Evolutionary conservation across 768 basidiomycete species (phyloP), one percentile per base, ranked within the genome.

Genomic region (Glaciozyma antarctica): DNA sequence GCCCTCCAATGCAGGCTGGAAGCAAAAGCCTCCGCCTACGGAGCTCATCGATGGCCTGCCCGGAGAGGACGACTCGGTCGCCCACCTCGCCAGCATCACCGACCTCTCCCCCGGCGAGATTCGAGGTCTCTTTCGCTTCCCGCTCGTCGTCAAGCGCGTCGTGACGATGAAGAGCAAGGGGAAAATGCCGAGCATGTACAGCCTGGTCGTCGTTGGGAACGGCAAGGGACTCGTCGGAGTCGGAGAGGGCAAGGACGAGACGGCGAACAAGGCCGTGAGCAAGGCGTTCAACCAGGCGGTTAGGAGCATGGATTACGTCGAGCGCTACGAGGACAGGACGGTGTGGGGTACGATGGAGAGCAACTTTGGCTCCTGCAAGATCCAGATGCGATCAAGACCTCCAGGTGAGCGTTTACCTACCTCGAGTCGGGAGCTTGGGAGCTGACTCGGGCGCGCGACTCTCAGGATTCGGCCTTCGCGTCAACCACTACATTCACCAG

Each of bases 91-190:
- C 21, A 59, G 60, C 53, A 24, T 75, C 10, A 77, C 76, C 16
- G 73, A 76, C n/a, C 52, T 80, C 63, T 61, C 64, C 3, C 48
- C 69, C 21, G 66, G 66, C n/a, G 77, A 78, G 68, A 64, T 79
- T 55, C 67, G 75, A 32, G 68, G 66, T 16, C 61, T 80, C 68
- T 74, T 75, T 63, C 71, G 76, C 63, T 77, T 74, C 68, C 75
- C 75, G 26, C 71, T 79, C 28, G 73, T 75, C 49, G 65, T 77
- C 43, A 77, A 77, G 70, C 78, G 84, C 49, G 86, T 93, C 71
- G 84, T 84, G 6, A 87, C 90, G 67, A 93, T 97, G 81, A 97
- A 92, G 0, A 86, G 87, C 62, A 98, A 97, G 78, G 95, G 95
- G 19, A 94, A 90, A 74, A 86, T 88, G 66, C 80, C 82, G 32